Conservation (phyloP, 768 basidiomycete species). For the Lyophyllum shimeji region DNA sequence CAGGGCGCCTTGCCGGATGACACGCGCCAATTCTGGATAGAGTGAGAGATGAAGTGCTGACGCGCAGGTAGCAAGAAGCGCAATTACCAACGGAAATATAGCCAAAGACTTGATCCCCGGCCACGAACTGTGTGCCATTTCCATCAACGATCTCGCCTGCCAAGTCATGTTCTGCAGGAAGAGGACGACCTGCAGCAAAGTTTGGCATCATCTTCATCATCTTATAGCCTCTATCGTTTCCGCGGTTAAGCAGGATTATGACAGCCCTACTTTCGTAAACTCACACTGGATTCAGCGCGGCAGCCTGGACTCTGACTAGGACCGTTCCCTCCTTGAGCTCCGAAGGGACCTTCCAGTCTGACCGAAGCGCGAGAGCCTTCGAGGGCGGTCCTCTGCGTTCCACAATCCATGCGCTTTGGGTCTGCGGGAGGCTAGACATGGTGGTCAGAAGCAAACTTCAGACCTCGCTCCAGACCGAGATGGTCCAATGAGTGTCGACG, state of each 20-base stretch:
- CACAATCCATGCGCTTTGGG: conserved; percentile 40
- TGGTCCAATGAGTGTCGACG: conserved; percentile 6
- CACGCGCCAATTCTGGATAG: conserved; percentile 23
- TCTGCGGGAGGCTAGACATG: conserved; percentile 25
- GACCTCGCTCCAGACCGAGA: not conserved
- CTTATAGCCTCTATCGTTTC: conserved; percentile 56
- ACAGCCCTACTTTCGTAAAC: conserved; percentile 14
- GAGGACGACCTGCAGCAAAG: conserved; percentile 45
- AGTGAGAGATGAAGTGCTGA: not conserved
- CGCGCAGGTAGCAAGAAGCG: not conserved
- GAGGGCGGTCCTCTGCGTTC: conserved; percentile 31
- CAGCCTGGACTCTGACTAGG: conserved; percentile 36
- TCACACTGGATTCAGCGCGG: conserved; percentile 70
- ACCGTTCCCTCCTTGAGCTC: conserved; percentile 32
- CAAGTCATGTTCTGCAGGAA: conserved; percentile 60
- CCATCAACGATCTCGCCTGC: conserved; percentile 60
- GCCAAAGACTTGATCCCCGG: conserved; percentile 69
- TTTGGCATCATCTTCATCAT: conserved; percentile 48
- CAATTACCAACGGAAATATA: conserved; percentile 38
- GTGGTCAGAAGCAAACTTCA: not conserved
- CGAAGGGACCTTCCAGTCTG: conserved; percentile 38
- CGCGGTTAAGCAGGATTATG: not conserved
- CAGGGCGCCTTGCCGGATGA: conserved; percentile 53
- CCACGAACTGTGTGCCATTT: conserved; percentile 49
- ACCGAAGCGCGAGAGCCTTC: conserved; percentile 30